These are phyloP conservation scores for Diaporthe sp. DNA, from an alignment of 2,329 filamentous ascomycete species.

Conservation along the genomic window DNA sequence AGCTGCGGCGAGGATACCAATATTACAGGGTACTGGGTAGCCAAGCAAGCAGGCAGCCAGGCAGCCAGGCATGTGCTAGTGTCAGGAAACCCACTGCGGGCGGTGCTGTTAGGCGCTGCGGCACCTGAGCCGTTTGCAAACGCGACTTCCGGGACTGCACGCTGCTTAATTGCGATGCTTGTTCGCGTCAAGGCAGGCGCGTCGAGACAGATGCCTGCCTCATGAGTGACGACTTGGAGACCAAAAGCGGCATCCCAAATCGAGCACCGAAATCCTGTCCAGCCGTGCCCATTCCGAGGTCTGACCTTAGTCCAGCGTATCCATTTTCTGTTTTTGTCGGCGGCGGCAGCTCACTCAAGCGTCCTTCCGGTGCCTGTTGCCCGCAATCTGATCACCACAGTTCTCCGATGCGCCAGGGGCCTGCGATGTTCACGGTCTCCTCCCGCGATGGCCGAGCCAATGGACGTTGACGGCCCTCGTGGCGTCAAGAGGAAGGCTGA, in stretches of 20 bases:
- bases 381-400: background rate
- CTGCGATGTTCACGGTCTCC: background rate
- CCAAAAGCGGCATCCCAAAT: background rate
- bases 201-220: background rate
- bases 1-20: background rate
- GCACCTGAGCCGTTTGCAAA: background rate
- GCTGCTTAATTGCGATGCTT: background rate
- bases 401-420: background rate
- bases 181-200: conserved; percentile 15
- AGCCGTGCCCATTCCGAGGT: background rate
- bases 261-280: background rate
- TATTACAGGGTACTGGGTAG: background rate
- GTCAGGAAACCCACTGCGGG: background rate
- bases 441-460: conserved; percentile 54
- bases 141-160: conserved; percentile 17
- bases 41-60: background rate
- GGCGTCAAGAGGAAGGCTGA: conserved; percentile 66
- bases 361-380: background rate
- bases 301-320: background rate
- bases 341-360: background rate
- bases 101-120: background rate
- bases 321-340: background rate
- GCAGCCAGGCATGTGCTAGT: background rate
- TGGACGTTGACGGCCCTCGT: conserved; percentile 60
- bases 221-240: background rate